phyloP scores from a whole-genome alignment of 352 stramenopile genomes.

The Discostella stelligera region DNA sequence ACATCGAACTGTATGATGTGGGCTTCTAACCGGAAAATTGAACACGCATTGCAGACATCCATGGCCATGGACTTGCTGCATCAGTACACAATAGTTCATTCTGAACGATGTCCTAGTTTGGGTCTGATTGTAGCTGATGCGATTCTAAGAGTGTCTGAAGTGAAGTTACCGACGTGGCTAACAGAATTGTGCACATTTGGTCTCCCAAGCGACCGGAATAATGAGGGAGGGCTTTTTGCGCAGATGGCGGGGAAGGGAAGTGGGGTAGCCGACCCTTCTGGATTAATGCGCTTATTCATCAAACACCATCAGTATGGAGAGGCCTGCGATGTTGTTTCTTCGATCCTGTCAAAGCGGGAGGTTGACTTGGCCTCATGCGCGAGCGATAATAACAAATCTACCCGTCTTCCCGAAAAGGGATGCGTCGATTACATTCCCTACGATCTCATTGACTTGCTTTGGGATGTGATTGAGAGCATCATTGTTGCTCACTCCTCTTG shows the following conservation, averaged over 20 bases:
- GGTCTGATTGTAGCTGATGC: slow-evolving; percentile 38
- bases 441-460: slow-evolving; percentile 72
- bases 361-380: background rate
- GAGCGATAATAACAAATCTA: slow-evolving; percentile 14
- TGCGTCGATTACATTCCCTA: slow-evolving; percentile 77
- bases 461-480: slow-evolving; percentile 62
- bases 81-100: slow-evolving; percentile 52
- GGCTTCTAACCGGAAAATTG: slow-evolving; percentile 14
- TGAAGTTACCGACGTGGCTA: slow-evolving; percentile 47
- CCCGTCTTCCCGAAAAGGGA: slow-evolving; percentile 71
- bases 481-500: slow-evolving; percentile 23
- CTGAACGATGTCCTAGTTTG: slow-evolving; percentile 27
- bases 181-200: slow-evolving; percentile 55
- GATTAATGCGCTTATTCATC: slow-evolving; percentile 67
- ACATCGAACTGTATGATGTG: slow-evolving; percentile 31
- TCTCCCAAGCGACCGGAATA: slow-evolving; percentile 2
- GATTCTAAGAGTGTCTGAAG: slow-evolving; percentile 27
- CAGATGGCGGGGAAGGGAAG: slow-evolving; percentile 6
- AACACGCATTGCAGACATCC: slow-evolving; percentile 15
- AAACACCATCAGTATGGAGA: slow-evolving; percentile 62
- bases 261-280: slow-evolving; percentile 50
- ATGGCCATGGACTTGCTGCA: slow-evolving; percentile 51
- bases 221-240: slow-evolving; percentile 52
- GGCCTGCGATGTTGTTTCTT: slow-evolving; percentile 61
- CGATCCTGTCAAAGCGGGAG: slow-evolving; percentile 25